phyloP scores from a whole-genome alignment of 2,329 filamentous ascomycete genomes.

The Ophiostoma pallidulum region DNA sequence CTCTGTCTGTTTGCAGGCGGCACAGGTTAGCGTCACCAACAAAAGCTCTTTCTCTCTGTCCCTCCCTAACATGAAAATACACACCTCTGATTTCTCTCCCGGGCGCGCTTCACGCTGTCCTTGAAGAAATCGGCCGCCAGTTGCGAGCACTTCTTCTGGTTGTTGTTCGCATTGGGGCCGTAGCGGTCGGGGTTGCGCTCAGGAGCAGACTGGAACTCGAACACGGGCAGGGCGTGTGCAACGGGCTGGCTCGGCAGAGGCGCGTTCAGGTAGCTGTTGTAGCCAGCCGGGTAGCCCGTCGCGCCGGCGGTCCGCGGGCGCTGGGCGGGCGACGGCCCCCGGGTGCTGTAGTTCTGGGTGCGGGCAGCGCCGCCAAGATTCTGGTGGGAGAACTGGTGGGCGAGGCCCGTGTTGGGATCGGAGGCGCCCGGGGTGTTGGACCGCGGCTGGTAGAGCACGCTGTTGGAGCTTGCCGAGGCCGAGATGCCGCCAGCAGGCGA shows the following conservation, averaged over 20 bases:
- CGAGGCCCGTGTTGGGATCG: conserved; percentile 82
- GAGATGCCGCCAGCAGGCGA: neutral
- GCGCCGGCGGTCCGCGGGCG: conserved; percentile 79
- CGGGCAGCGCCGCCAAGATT: conserved; percentile 71
- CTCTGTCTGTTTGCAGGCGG: conserved; percentile 54
- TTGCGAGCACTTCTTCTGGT: conserved; percentile 61
- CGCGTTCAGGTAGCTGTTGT: conserved; percentile 58
- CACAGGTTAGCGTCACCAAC: neutral
- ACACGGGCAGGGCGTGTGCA: conserved; percentile 45
- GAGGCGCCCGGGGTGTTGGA: conserved; percentile 47
- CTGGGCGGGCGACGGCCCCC: conserved; percentile 59
- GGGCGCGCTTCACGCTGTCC: conserved; percentile 91
- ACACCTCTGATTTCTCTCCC: conserved; percentile 88
- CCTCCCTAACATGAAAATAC: neutral
- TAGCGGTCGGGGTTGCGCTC: conserved; percentile 82
- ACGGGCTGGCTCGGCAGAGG: conserved; percentile 53
- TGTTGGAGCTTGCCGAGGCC: conserved; percentile 15
- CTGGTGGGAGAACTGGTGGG: conserved; percentile 95
- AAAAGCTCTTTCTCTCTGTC: too few species aligned
- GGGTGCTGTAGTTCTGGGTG: conserved; percentile 57
- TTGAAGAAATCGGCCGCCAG: conserved; percentile 90
- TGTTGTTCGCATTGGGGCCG: conserved; percentile 54
- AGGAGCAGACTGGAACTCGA: conserved; percentile 68
- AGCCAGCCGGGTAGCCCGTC: conserved; percentile 50
- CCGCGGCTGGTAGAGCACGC: conserved; percentile 40